phyloP scores from a whole-genome alignment of 345 rosid species.

The Cardamine chenopodiifolia region DNA sequence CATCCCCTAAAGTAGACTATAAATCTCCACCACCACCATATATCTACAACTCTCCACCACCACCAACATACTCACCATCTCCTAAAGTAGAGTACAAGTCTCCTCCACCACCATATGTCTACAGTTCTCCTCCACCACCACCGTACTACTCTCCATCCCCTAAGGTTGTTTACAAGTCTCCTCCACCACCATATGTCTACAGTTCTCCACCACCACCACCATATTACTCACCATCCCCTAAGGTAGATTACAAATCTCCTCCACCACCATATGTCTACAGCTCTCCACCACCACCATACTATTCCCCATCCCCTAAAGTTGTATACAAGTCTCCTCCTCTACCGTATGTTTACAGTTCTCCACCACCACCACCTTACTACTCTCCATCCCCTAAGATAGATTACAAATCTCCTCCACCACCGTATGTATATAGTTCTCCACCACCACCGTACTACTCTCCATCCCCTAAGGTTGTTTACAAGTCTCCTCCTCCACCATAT shows the following conservation, averaged over 20 bases:
- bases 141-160: slow-evolving; percentile 21
- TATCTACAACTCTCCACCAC: slow-evolving; percentile 23
- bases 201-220: slow-evolving; percentile 26
- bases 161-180: neutral
- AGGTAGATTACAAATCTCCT: neutral
- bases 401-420: slow-evolving; percentile 22
- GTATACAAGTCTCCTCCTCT: slow-evolving; percentile 24
- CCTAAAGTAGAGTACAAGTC: slow-evolving; percentile 1
- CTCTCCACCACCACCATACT: slow-evolving; percentile 22
- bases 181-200: slow-evolving; percentile 29
- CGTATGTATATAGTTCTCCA: slow-evolving; percentile 21
- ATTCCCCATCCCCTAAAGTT: neutral
- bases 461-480: slow-evolving; percentile 1
- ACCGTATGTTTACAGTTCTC: neutral
- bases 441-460: slow-evolving; percentile 13
- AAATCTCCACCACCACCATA: slow-evolving; percentile 30
- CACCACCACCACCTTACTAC: slow-evolving; percentile 22
- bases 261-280: slow-evolving; percentile 30
- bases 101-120: slow-evolving; percentile 23
- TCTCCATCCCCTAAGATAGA: neutral
- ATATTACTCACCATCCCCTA: slow-evolving; percentile 3
- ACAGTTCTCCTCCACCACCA: slow-evolving; percentile 29
- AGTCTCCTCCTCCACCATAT: slow-evolving; percentile 25
- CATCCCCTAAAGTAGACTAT: neutral
- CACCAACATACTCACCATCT: slow-evolving; percentile 16